Percentiles rank a stretch among this genome's conserved stretches.
These are phyloP conservation scores for Laburnicola sp. DNA, from an alignment of 2,329 filamentous ascomycete genomes.

Conservation along the genomic window DNA sequence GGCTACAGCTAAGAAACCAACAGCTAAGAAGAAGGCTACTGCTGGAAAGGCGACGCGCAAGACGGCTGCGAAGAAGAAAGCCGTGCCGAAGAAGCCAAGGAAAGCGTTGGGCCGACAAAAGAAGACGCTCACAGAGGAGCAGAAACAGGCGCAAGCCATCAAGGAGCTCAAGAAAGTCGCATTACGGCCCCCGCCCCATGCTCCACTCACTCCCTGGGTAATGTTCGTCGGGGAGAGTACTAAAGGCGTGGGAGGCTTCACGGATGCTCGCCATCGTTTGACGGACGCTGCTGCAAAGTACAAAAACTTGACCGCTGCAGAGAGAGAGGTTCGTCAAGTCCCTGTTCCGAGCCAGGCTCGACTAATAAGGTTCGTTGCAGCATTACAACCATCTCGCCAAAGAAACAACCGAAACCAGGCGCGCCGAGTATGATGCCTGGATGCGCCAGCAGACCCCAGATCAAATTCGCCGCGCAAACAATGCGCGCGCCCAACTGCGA, in stretches of 20 bases:
- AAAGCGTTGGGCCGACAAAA: no score
- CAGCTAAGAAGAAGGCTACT: conserved; percentile 6
- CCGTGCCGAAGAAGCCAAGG: conserved; percentile 12
- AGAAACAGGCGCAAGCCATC: conserved; percentile 35
- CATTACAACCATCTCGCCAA: conserved; percentile 57
- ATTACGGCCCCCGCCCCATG: conserved; percentile 36
- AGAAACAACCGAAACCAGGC: conserved; percentile 50
- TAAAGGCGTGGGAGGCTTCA: not conserved
- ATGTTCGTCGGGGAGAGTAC: conserved; percentile 32
- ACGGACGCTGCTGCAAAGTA: conserved; percentile 19
- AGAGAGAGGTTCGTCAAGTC: conserved; percentile 37
- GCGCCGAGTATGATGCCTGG: conserved; percentile 56
- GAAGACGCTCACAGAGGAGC: conserved; percentile 31
- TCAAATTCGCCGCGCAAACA: conserved; percentile 63
- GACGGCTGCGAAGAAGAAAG: conserved; percentile 34
- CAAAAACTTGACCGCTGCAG: conserved; percentile 37
- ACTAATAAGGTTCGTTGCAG: conserved; percentile 45
- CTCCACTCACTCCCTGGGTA: conserved; percentile 21
- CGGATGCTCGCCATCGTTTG: not conserved
- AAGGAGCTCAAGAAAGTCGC: conserved; percentile 44
- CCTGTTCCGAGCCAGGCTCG: not conserved
- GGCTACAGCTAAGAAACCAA: no score
- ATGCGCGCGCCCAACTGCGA: conserved; percentile 52
- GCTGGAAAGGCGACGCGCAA: conserved; percentile 23
- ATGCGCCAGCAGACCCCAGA: conserved; percentile 58